Evolutionary conservation across 1,284 basidiomycete genomes (phyloP), one percentile per base, ranked within the genome.

Genomic region (Leccinum idahoense): DNA sequence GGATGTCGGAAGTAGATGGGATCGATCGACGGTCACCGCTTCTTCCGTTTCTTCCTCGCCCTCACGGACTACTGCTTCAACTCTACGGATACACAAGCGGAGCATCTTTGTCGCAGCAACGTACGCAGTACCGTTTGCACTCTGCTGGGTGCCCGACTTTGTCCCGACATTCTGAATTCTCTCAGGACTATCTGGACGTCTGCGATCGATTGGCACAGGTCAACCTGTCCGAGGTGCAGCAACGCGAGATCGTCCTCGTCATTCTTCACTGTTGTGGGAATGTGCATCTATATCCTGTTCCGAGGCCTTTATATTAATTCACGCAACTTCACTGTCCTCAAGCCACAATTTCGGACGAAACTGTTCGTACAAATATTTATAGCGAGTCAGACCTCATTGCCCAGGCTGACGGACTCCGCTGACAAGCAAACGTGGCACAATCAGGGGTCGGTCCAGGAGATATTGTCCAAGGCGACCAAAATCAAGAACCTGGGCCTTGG

Each of bases 181-280:
- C 15, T 23, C 61, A 94, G 93, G 97, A 26, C 26, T 26, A 3
- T 23, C 23, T 23, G 23, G 23, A 99, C 75, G 96, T 96, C 1
- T 94, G 91, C 68, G 93, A 97, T 65, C 82, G 93, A 37, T 77
- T 99, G 18, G 82, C 87, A 26, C 89, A 93, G 66, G 81, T 98
- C 58, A 90, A 88, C 60, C 80, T 98, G 57, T 91, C 88, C 1
- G 94, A 97, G 67, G 81, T 93, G 2, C 97, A 98, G 74, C 94
- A 96, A 72, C 86, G 97, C 58, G 96, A 99, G 75, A 93, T 96
- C 61, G 82, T 98, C 26, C 87, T 95, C 8, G 96, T 99, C 7
- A 77, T 96, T 4, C 76, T 99, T 57, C 96, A 97, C 74, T 98
- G 97, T 73, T 92, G 92, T 65, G 94, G 93, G 20, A 92, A 95